Percentiles rank a stretch among this genome's conserved stretches.
These are phyloP conservation scores for Cryptococcus sp. DNA, from an alignment of 1,284 basidiomycete genomes.

Conservation along the genomic window DNA sequence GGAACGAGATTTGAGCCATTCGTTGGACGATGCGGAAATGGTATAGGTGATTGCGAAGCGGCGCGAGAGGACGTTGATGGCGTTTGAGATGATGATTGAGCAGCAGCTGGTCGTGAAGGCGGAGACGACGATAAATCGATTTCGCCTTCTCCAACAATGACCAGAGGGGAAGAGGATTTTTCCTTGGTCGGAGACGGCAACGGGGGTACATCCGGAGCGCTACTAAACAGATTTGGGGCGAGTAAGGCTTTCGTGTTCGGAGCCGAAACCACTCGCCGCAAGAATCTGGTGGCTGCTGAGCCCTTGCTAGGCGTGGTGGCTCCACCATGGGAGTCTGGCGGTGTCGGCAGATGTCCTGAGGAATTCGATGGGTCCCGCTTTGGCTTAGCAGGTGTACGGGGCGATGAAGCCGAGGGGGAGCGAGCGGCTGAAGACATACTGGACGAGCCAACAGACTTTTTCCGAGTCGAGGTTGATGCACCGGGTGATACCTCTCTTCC, in stretches of 20 bases:
- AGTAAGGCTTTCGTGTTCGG: conserved; percentile 94
- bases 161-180: conserved; percentile 16
- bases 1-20: conserved; percentile 6
- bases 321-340: conserved; percentile 5
- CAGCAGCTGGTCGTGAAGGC: conserved; percentile 9
- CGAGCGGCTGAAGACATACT: conserved; percentile 19
- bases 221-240: conserved; percentile 43
- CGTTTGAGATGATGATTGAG: conserved; percentile 11
- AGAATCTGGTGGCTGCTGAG: conserved; percentile 69
- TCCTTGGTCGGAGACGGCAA: conserved; percentile 35
- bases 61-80: conserved; percentile 13
- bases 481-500: conserved; percentile 4
- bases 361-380: conserved; percentile 12
- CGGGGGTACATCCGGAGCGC: conserved; percentile 38
- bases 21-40: conserved; percentile 6
- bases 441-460: conserved; percentile 30
- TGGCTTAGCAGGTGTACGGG: conserved; percentile 22
- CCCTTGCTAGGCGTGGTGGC: conserved; percentile 5
- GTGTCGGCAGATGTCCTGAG: conserved; percentile 7
- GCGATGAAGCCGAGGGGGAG: conserved; percentile 17
- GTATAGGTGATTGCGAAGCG: conserved; percentile 5
- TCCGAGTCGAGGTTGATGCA: conserved; percentile 7
- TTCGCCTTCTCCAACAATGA: conserved; percentile 17
- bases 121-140: conserved; percentile 25
- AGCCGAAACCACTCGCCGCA: conserved; percentile 91